Percentiles rank a stretch among this genome's conserved stretches.
Conservation (phyloP, 305 asterid species). For the Fraxinus floribunda region DNA sequence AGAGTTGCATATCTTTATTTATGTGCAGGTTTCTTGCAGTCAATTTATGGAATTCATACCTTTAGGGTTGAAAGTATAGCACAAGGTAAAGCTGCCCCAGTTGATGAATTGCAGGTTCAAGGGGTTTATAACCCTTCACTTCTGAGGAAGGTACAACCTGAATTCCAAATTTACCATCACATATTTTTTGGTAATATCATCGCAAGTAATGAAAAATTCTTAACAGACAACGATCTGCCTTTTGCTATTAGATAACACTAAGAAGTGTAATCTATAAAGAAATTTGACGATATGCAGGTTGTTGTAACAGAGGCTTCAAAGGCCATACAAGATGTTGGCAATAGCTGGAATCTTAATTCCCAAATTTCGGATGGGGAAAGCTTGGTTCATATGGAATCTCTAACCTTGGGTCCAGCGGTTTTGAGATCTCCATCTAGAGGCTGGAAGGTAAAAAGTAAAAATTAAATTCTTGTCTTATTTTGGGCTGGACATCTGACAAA, state of each 20-base stretch:
- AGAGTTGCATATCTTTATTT: conserved; percentile 3
- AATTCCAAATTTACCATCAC: neutral
- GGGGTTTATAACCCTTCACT: conserved; percentile 56
- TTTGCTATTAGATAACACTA: neutral
- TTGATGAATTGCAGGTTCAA: conserved; percentile 66
- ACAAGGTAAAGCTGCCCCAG: conserved; percentile 66
- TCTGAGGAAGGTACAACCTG: conserved; percentile 53
- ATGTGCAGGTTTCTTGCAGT: conserved; percentile 62
- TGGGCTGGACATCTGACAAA: neutral
- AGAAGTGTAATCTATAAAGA: neutral
- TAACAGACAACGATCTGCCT: neutral
- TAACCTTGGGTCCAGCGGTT: conserved; percentile 49
- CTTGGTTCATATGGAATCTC: conserved; percentile 41
- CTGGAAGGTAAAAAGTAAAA: conserved; percentile 44
- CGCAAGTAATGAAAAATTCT: neutral
- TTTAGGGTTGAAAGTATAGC: conserved; percentile 67
- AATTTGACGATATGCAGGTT: conserved; percentile 35
- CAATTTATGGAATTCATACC: conserved; percentile 59
- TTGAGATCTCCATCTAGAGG: conserved; percentile 54
- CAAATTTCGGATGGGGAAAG: conserved; percentile 44
- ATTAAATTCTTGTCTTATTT: conserved; percentile 1
- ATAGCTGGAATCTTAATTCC: conserved; percentile 38
- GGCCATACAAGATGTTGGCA: conserved; percentile 41
- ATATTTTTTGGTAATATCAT: neutral
- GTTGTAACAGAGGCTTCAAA: conserved; percentile 58